phyloP scores from a whole-genome alignment of 106 monocot genomes.

The Ottelia alismoides region DNA sequence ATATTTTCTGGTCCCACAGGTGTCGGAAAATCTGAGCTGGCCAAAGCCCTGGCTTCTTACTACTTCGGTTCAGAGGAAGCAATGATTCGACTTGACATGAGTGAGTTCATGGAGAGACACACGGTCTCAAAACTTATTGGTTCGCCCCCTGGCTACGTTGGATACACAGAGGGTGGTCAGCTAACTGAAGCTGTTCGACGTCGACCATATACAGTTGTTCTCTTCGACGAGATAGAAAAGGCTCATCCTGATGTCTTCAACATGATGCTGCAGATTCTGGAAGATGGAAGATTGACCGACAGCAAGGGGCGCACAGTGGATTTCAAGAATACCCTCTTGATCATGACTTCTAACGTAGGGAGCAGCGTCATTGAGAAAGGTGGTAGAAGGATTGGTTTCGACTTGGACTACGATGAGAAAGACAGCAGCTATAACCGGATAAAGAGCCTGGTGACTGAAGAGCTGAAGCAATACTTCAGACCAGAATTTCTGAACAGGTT shows the following conservation, averaged over 20 bases:
- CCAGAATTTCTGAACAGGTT: conserved; percentile 11
- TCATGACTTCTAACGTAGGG: conserved; percentile 31
- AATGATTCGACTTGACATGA: no score
- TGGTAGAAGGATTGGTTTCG: conserved; percentile 19
- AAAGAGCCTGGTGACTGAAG: conserved; percentile 12
- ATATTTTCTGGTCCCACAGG: no score
- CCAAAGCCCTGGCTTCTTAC: conserved; percentile 16
- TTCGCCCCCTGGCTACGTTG: conserved; percentile 25
- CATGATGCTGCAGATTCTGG: conserved; percentile 27
- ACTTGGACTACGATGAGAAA: conserved; percentile 25
- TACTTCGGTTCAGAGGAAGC: conserved; percentile 20
- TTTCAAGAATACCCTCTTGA: conserved; percentile 29
- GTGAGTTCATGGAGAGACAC: no score
- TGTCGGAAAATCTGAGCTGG: conserved; percentile 21
- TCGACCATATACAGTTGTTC: conserved; percentile 16
- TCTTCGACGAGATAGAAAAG: conserved; percentile 22
- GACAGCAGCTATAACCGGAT: conserved; percentile 20
- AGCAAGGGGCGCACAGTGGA: conserved; percentile 21
- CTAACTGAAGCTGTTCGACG: no score
- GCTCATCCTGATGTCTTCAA: conserved; percentile 27
- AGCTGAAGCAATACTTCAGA: conserved; percentile 16
- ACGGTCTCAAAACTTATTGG: no score
- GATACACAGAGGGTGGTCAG: conserved; percentile 22
- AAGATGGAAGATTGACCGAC: conserved; percentile 23
- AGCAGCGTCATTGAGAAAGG: conserved; percentile 24